These are phyloP conservation scores for Trichosporon asahii DNA, from an alignment of 1,284 basidiomycete genomes.

Conservation along the genomic window DNA sequence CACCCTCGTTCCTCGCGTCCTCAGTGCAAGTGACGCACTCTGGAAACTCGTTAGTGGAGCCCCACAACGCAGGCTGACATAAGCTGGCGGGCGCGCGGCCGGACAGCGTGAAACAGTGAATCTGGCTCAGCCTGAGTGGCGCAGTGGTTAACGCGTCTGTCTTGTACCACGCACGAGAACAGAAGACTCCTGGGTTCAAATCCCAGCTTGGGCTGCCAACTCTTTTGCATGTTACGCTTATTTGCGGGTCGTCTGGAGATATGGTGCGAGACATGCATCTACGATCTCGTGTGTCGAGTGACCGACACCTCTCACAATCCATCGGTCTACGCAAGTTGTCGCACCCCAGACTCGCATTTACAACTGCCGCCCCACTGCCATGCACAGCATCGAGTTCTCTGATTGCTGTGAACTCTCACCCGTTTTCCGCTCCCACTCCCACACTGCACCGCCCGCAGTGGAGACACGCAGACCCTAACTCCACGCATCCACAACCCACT, in stretches of 20 bases:
- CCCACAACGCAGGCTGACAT: not conserved
- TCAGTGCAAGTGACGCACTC: not conserved
- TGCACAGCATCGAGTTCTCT: too few species aligned
- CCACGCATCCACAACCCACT: too few species aligned
- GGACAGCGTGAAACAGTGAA: not conserved
- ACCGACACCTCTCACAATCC: too few species aligned
- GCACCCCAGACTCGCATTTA: too few species aligned
- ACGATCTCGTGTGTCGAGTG: too few species aligned
- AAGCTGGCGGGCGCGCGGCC: not conserved
- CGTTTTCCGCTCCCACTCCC: not conserved
- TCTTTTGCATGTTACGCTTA: not conserved
- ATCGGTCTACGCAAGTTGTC: too few species aligned
- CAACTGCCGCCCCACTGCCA: not conserved
- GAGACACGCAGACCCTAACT: not conserved
- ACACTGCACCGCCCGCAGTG: not conserved
- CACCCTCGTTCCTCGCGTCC: not conserved
- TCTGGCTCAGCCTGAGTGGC: not conserved
- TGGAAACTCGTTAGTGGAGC: too few species aligned
- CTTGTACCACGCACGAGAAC: not conserved
- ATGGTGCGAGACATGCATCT: too few species aligned
- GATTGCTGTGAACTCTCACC: too few species aligned
- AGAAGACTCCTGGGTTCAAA: constrained; percentile 5
- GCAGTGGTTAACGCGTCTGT: constrained; percentile 4
- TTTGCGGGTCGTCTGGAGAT: too few species aligned
- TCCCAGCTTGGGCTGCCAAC: not conserved